Conservation (phyloP, 1,284 basidiomycete genomes). For the Tilletia indica region DNA sequence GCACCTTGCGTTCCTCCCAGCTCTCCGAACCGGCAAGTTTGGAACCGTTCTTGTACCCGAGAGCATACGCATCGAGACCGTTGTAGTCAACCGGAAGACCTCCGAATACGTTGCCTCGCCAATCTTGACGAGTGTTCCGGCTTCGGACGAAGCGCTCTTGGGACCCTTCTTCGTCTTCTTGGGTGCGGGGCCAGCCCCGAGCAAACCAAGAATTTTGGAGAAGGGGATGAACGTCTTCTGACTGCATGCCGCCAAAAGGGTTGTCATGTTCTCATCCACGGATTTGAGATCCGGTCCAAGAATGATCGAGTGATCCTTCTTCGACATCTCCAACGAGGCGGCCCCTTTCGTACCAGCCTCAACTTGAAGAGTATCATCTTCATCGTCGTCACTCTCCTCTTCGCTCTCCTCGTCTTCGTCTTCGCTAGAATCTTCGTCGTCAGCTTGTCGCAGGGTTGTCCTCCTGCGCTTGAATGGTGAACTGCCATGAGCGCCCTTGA, state of each 20-base stretch:
- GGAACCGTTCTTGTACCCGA: constrained; percentile 51
- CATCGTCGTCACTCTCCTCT: background rate
- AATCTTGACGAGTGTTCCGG: constrained; percentile 64
- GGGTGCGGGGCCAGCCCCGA: background rate
- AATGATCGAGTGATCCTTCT: background rate
- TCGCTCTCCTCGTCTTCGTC: background rate
- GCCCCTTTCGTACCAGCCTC: background rate
- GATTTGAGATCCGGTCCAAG: background rate
- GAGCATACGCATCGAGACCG: constrained; percentile 58
- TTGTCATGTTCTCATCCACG: constrained; percentile 1
- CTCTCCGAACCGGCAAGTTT: background rate
- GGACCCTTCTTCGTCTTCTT: constrained; percentile 1
- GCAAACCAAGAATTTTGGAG: background rate
- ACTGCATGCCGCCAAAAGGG: background rate
- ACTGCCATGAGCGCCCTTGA: constrained; percentile 7
- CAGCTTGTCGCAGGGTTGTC: background rate
- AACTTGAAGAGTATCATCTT: background rate
- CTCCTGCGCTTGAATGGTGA: constrained; percentile 12
- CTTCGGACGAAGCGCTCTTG: background rate
- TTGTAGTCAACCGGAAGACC: constrained; percentile 67
- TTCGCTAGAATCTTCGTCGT: background rate
- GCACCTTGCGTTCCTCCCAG: constrained; percentile 62
- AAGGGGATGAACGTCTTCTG: constrained; percentile 4
- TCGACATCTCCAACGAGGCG: background rate
- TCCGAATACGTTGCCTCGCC: constrained; percentile 97